phyloP scores from a whole-genome alignment of 2,329 filamentous ascomycete species.

The Xylariales sp. region DNA sequence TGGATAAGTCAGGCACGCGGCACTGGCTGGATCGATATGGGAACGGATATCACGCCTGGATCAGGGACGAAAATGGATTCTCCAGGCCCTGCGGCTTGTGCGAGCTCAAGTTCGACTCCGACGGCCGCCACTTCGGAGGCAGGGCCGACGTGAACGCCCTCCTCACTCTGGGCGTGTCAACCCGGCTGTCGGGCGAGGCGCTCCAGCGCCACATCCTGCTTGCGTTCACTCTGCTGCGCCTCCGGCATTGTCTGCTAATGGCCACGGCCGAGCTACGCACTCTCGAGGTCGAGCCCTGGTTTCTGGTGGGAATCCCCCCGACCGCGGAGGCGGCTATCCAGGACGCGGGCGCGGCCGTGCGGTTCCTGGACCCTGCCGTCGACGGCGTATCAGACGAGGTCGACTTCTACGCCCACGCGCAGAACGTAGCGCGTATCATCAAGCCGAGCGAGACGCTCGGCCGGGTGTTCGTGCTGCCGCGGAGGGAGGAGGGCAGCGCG shows the following conservation, averaged over 20 bases:
- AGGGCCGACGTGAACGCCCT: slow-evolving; percentile 42
- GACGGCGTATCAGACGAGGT: slow-evolving; percentile 29
- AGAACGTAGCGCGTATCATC: slow-evolving; percentile 41
- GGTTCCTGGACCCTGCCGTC: slow-evolving; percentile 21
- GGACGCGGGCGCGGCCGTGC: slow-evolving; percentile 29
- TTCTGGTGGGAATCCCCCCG: slow-evolving; percentile 28
- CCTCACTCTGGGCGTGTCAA: slow-evolving; percentile 35
- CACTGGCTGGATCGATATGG: slow-evolving; percentile 40
- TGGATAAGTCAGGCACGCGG: slow-evolving; percentile 18
- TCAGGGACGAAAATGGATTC: slow-evolving; percentile 12
- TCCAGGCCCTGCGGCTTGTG: slow-evolving; percentile 36
- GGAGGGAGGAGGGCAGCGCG: slow-evolving; percentile 15
- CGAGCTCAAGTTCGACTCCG: slow-evolving; percentile 43
- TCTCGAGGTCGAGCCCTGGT: slow-evolving; percentile 36
- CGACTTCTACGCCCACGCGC: slow-evolving; percentile 40
- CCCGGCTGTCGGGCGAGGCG: slow-evolving; percentile 29
- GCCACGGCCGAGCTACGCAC: slow-evolving; percentile 34
- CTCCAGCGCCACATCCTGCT: slow-evolving; percentile 39
- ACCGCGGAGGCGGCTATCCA: slow-evolving; percentile 31
- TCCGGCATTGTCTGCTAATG: slow-evolving; percentile 38
- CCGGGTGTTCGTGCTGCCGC: slow-evolving; percentile 39
- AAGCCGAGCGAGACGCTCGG: slow-evolving; percentile 36
- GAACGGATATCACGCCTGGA: slow-evolving; percentile 37
- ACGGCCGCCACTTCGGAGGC: slow-evolving; percentile 43
- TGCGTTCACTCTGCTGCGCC: slow-evolving; percentile 41